phyloP scores from a whole-genome alignment of 208 protist species.

The Trichomonas tenax region DNA sequence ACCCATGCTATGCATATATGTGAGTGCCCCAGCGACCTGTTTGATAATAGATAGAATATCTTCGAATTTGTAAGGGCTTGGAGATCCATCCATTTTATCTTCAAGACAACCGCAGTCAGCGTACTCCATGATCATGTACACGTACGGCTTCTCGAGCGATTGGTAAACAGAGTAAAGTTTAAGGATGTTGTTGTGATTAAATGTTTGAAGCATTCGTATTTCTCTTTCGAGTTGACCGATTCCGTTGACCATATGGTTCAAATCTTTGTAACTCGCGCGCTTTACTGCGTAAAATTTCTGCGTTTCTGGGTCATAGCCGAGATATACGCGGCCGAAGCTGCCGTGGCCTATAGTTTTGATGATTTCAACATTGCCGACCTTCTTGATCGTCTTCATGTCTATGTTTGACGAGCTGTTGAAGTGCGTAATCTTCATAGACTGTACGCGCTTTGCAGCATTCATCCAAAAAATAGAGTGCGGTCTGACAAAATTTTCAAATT shows the following conservation, averaged over 20 bases:
- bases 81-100: neutral
- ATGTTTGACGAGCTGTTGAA: neutral
- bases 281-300: neutral
- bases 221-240: neutral
- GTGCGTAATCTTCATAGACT: neutral
- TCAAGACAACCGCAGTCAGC: neutral
- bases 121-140: neutral
- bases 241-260: neutral
- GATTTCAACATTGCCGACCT: neutral
- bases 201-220: neutral
- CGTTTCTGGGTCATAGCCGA: neutral
- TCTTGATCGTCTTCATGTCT: neutral
- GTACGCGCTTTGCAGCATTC: neutral
- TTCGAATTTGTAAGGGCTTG: neutral
- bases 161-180: neutral
- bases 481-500: neutral
- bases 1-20: neutral
- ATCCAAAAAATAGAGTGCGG: neutral
- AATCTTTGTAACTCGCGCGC: neutral
- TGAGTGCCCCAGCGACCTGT: neutral
- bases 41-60: neutral
- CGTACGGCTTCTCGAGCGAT: neutral
- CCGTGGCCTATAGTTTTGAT: neutral
- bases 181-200: neutral
- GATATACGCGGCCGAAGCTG: neutral